Conservation (phyloP, 495 filamentous ascomycete genomes). For the Lichenothelia convexa region DNA sequence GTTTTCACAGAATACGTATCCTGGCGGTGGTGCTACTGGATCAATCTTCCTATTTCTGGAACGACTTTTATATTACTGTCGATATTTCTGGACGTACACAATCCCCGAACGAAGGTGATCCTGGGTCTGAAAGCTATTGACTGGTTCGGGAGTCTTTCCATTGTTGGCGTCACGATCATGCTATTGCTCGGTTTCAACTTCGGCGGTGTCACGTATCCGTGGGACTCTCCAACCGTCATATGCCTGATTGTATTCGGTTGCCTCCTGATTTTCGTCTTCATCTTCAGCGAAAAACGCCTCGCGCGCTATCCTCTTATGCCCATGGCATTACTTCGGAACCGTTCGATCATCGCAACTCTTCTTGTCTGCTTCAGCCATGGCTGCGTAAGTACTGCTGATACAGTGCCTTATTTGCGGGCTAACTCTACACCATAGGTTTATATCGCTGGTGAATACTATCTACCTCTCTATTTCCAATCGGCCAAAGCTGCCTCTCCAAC, state of each 20-base stretch:
- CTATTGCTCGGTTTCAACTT: slow-evolving; percentile 23
- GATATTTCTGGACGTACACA: slow-evolving; percentile 39
- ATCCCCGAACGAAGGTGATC: slow-evolving; percentile 33
- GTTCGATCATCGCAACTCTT: slow-evolving; percentile 21
- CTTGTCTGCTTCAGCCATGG: slow-evolving; percentile 26
- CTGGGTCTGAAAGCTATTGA: slow-evolving; percentile 31
- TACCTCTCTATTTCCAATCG: slow-evolving; percentile 40
- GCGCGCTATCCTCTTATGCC: slow-evolving; percentile 22
- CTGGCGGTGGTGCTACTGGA: slow-evolving; percentile 58
- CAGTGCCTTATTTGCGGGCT: neutral
- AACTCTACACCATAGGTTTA: slow-evolving; percentile 14
- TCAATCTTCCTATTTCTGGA: slow-evolving; percentile 48
- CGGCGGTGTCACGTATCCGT: slow-evolving; percentile 19
- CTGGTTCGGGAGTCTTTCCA: slow-evolving; percentile 27
- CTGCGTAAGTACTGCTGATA: slow-evolving; percentile 21
- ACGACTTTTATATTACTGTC: slow-evolving; percentile 37
- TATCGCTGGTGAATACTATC: slow-evolving; percentile 36
- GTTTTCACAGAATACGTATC: slow-evolving; percentile 40
- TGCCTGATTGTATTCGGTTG: slow-evolving; percentile 21
- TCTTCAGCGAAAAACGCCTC: slow-evolving; percentile 18
- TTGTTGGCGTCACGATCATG: slow-evolving; percentile 19
- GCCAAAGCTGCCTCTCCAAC: slow-evolving; percentile 31
- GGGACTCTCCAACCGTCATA: slow-evolving; percentile 20
- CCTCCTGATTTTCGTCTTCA: slow-evolving; percentile 16
- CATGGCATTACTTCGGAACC: slow-evolving; percentile 13